A percentile compares a stretch with the other conserved stretches of the same genome.
phyloP scores from a whole-genome alignment of 164 flowering plant species.

The Sedum album region DNA sequence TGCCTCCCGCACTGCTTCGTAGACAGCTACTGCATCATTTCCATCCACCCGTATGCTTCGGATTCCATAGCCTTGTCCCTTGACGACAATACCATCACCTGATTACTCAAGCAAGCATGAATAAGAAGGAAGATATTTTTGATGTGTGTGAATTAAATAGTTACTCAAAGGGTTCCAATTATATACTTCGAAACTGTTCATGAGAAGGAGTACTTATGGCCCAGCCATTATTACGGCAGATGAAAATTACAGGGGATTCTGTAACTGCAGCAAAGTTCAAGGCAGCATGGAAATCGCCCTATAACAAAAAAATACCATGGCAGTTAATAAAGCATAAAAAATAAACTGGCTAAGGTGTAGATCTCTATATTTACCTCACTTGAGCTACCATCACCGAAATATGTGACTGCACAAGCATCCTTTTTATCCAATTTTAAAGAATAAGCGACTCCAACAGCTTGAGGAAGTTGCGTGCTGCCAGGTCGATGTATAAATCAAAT shows the following conservation, averaged over 20 bases:
- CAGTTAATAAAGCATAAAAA: neutral
- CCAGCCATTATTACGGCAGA: constrained; percentile 79
- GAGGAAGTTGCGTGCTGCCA: constrained; percentile 62
- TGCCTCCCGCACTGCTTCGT: constrained; percentile 39
- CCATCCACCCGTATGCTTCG: constrained; percentile 61
- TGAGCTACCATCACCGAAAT: constrained; percentile 60
- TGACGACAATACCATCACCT: constrained; percentile 66
- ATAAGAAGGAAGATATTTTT: neutral
- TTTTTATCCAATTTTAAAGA: constrained; percentile 65
- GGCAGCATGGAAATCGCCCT: constrained; percentile 81
- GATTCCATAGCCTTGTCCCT: constrained; percentile 60
- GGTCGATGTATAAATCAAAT: neutral
- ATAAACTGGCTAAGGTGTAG: neutral
- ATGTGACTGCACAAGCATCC: constrained; percentile 61
- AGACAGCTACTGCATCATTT: constrained; percentile 63
- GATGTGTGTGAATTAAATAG: neutral
- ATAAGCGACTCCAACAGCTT: constrained; percentile 79
- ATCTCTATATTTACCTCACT: constrained; percentile 46
- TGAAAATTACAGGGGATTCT: constrained; percentile 55
- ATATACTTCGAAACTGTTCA: constrained; percentile 59
- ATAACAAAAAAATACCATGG: neutral
- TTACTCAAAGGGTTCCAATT: neutral
- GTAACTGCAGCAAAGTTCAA: constrained; percentile 63
- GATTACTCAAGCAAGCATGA: neutral
- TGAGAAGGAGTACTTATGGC: constrained; percentile 60